Base-by-base conservation (phyloP, 1,139 yeast species). In the Entelexis paramagnoliae region DNA sequence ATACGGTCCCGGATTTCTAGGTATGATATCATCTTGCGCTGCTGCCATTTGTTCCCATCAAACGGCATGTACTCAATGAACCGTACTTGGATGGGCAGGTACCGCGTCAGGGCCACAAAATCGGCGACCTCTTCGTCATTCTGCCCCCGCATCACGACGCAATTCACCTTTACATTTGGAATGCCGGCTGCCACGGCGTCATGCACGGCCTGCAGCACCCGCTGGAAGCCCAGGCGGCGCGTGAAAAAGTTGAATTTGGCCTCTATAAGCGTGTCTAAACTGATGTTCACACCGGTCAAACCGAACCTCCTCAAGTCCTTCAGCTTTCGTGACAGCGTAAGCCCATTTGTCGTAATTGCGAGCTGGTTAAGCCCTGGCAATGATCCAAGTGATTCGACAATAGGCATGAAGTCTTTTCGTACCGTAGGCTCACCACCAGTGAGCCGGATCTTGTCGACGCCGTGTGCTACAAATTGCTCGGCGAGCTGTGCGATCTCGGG, bases 361-460 rank as follows among this genome's bases (percentile, higher is more conserved):
- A 75, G 65, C 53, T 75, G 77, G 26, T 70, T 57, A 8, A 75
- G 60, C 0, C 76, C 77, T 3, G 41, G 46, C 4, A 75, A 57
- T 30, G 58, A 53, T 34, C 73, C 69, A 24, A 75, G 57, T 30
- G 64, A 62, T 41, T 58, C 55, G 10, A 74, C 73, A 3, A 75
- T 61, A 13, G 69, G 72, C 43, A 75, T 64, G 38, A 75, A 68
- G 56, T 75, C 79, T 49, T 67, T 69, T 19, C 79, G 62, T 6
- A 75, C 76, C 0, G 78, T 74, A 0, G 79, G 79, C 60, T 75
- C 79, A 16, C 79, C 79, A 10, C 79, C 79, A 0, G 79, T 75
- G 22, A 75, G 64, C 39, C 79, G 60, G 28, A 75, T 72, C 59
- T 75, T 75, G 17, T 65, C 62, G 16, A 75, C 78, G 2, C 79